Conservation (phyloP, 192 early-diverging fungal genomes). For the Helicostylum pulchrum region DNA sequence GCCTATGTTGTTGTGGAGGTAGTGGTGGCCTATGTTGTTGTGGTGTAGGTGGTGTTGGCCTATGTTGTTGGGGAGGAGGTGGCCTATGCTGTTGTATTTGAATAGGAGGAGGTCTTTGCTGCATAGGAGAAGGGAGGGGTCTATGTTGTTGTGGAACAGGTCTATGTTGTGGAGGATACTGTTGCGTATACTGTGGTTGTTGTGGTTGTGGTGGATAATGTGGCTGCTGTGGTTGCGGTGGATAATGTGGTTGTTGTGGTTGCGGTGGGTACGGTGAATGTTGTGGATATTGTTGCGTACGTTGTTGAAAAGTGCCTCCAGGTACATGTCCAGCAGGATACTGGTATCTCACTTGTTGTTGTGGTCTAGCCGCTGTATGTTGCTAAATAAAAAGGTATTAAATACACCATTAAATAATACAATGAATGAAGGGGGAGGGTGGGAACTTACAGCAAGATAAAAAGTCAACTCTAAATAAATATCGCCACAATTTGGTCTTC, state of each 20-base stretch:
- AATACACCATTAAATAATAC: neutral
- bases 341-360: constrained; percentile 9
- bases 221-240: neutral
- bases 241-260: neutral
- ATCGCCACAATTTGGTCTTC: neutral
- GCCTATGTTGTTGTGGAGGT: neutral
- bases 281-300: constrained; percentile 1
- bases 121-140: constrained; percentile 1
- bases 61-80: neutral
- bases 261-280: constrained; percentile 23
- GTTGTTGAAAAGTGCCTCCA: neutral
- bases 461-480: constrained; percentile 16
- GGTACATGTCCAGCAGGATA: constrained; percentile 3
- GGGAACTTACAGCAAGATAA: constrained; percentile 12
- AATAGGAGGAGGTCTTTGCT: neutral
- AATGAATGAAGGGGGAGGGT: no score
- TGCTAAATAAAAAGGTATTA: neutral
- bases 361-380: neutral
- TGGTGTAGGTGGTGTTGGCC: constrained; percentile 6
- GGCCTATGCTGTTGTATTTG: constrained; percentile 1
- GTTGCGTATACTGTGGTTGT: constrained; percentile 6
- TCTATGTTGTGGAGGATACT: constrained; percentile 5
- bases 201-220: neutral
- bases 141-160: neutral
- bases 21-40: neutral